Evolutionary conservation across 257 asterid species (phyloP), one percentile per base, ranked within the genome.

Genomic region (Nemophila menziesii): DNA sequence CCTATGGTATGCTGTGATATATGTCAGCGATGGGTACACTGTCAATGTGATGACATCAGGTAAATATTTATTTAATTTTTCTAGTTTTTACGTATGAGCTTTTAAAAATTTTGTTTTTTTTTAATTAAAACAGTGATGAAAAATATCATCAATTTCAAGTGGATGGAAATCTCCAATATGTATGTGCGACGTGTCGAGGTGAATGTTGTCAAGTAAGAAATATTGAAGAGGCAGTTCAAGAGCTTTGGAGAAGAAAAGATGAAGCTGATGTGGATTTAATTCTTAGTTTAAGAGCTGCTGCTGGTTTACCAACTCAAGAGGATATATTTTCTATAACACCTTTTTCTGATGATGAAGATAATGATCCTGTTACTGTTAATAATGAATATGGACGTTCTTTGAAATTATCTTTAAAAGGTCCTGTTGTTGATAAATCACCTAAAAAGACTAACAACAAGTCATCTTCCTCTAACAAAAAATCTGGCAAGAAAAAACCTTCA

Each of bases 1-100:
- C 99, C 96, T 42, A 90, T 90, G 96, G 96, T 90, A 27, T 90
- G 99, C 74, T 90, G 99, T 51, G 99, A 90, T 65, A 65, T 77
- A 61, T 90, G 99, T 56, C 84, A 90, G 68, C 80, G 77, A 48
- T 90, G 99, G 99, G 99, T 90, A 70, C 99, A 90, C 61, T 81
- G 92, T 56, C 89, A 85, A 27, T 90, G 99, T 56, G 99, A 90
- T 58, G 89, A 82, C 61, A 90, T 90, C 77, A 85, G 99, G 99
- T 90, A 39, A 52, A 13, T 40, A 8, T 43, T 20, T 20, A 17
- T n/a, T 44, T 33, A 3, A 33, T 33, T 20, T 11, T 44, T 8
- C 17, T 8, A 43, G 43, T 33, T 33, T 29, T 5, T 34, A 18
- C 16, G 13, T 17, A n/a, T 21, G 11, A 14, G 11, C 5, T 13